Evolutionary conservation across 306 rosid species (phyloP).

Genomic region (Myrica gale): DNA sequence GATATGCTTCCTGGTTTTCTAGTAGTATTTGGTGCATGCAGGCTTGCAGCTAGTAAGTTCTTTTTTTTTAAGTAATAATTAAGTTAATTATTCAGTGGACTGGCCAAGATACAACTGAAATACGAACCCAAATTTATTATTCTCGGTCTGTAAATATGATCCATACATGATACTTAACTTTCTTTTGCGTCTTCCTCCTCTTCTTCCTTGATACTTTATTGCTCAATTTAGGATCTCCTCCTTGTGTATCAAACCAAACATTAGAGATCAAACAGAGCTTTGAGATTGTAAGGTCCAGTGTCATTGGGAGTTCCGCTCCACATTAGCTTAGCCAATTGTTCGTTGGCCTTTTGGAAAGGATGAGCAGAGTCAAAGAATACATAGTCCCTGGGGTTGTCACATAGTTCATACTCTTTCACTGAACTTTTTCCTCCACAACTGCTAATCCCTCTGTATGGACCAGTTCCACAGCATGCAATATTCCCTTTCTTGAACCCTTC

Average conservation of each 20-base stretch:
- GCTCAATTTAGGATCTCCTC: too few relatives aligned
- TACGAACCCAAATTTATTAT: too few relatives aligned
- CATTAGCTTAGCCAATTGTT: conserved; percentile 26
- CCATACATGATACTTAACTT: too few relatives aligned
- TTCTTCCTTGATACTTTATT: too few relatives aligned
- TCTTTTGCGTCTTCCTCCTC: too few relatives aligned
- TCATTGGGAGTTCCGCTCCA: conserved; percentile 30
- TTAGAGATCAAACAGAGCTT: conserved; percentile 27
- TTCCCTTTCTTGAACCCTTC: conserved; percentile 39
- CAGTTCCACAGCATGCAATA: conserved; percentile 39
- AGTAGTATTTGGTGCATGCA: too few relatives aligned
- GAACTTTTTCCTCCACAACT: conserved; percentile 40
- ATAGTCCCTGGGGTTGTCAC: conserved; percentile 27
- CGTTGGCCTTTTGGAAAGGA: conserved; percentile 23
- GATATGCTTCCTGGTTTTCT: too few relatives aligned
- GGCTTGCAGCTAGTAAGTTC: too few relatives aligned
- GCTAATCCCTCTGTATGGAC: conserved; percentile 25
- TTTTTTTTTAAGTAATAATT: too few relatives aligned
- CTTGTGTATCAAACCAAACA: background rate
- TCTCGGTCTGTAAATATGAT: too few relatives aligned
- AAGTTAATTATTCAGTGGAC: too few relatives aligned
- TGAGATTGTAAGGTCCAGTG: conserved; percentile 31
- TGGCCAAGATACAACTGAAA: too few relatives aligned
- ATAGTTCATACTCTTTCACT: conserved; percentile 23
- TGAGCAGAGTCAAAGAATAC: conserved; percentile 44